Base-by-base conservation (phyloP, 176 grass and related monocot species). In the Aegilops longissima region DNA sequence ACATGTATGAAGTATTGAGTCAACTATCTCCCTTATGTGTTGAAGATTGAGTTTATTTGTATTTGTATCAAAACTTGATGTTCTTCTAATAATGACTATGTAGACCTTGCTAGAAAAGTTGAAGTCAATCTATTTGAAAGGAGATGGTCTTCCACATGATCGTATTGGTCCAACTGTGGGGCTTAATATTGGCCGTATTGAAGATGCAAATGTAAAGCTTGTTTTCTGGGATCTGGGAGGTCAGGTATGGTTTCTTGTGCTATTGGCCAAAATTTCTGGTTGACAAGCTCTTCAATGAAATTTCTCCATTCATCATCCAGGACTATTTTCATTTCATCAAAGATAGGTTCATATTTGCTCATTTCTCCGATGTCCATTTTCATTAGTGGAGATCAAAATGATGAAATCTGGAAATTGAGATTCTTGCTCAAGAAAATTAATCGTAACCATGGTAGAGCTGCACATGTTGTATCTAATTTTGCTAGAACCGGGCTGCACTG, bases 151-250 rank as follows among this genome's bases (percentile, higher is more conserved):
- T 51, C 89, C 97, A 12, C 94, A 92, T 42, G 97, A 99, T 84
- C 85, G 89, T n/a, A 91, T 99, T 66, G 92, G 94, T 80, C 97
- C 97, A 35, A 99, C 97, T 42, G 97, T 99, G 83, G 97, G 97
- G 47, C 92, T 99, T 83, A 99, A 99, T 58, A 97, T 99, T 80
- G 94, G 94, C 42, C 92, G 97, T 25, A 88, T 99, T 93, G 97
- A 99, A 87, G 92, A 93, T 87, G 67, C 88, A 44, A 92, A 97
- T 89, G 92, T 91, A 25, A 97, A 99, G 51, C 90, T 99, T 84
- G 92, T 99, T 39, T 94, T 99, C 90, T 99, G 97, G 97, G 97
- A 99, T 83, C 88, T 99, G 74, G 97, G 97, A 94, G 97, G 97
- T 80, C 97, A 99, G 97, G 97, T 99, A 83, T 75, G 87, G 63